Conservation (phyloP, 2,329 filamentous ascomycete species). For the Ophiosphaerella herpotricha region DNA sequence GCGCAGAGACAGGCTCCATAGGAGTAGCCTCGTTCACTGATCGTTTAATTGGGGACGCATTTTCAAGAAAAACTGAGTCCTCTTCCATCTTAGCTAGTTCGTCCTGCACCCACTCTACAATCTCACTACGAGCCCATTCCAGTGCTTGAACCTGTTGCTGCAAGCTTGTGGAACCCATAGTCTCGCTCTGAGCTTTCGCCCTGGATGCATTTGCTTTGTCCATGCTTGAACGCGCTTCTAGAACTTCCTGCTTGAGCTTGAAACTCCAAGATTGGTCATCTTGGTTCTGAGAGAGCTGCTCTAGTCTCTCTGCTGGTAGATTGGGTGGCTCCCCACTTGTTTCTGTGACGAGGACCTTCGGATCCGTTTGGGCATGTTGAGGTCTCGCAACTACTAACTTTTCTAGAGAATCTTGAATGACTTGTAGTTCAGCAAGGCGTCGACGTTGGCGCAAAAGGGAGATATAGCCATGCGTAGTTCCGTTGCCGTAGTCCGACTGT, state of each 20-base stretch:
- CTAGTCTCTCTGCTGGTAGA: conserved; percentile 40
- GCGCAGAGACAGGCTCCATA: conserved; percentile 25
- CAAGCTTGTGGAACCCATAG: conserved; percentile 12
- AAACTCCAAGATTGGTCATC: conserved; percentile 35
- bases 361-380: conserved; percentile 29
- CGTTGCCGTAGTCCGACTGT: conserved; percentile 36
- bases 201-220: conserved; percentile 34
- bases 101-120: conserved; percentile 58
- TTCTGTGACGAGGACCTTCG: conserved; percentile 31
- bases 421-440: conserved; percentile 51
- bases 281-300: conserved; percentile 23
- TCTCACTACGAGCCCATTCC: conserved; percentile 52
- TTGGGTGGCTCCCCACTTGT: conserved; percentile 43
- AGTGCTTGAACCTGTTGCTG: conserved; percentile 47
- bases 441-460: conserved; percentile 52
- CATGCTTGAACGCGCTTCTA: conserved; percentile 41
- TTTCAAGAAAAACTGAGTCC: conserved; percentile 41
- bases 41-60: conserved; percentile 39
- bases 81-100: conserved; percentile 51
- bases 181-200: conserved; percentile 15
- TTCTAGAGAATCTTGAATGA: conserved; percentile 53
- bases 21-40: conserved; percentile 1
- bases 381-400: conserved; percentile 44
- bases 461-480: conserved; percentile 45
- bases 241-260: conserved; percentile 46